These are phyloP conservation scores for Cocos nucifera DNA, from an alignment of 176 grass and related monocot species.

Conservation along the genomic window DNA sequence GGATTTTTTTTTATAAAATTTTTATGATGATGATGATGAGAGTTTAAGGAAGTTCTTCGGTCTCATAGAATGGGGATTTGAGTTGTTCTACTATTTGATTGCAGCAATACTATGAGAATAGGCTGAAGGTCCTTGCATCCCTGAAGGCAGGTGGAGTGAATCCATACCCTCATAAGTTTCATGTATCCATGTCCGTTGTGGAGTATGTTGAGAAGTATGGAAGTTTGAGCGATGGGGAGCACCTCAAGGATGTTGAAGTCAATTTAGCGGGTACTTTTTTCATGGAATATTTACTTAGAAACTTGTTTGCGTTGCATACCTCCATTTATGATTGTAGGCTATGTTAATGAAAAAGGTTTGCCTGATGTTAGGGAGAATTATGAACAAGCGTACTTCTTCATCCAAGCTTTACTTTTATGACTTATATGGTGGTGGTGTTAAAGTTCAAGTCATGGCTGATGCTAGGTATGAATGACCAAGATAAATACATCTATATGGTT, in stretches of 20 bases:
- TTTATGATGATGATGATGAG: no score
- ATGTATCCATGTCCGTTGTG: conserved; percentile 29
- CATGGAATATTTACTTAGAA: no score
- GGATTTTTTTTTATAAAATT: not conserved
- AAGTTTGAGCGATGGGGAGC: conserved; percentile 44
- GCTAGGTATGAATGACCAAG: conserved; percentile 43
- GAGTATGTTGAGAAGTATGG: conserved; percentile 69
- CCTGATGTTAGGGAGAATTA: conserved; percentile 70
- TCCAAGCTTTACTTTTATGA: conserved; percentile 96
- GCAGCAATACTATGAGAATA: conserved; percentile 90
- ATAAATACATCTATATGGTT: not conserved
- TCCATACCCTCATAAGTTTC: conserved; percentile 82
- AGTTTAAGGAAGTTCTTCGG: no score
- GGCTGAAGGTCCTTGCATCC: conserved; percentile 45
- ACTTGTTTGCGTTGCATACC: no score
- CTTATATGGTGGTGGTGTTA: conserved; percentile 56
- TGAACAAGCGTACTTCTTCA: conserved; percentile 88
- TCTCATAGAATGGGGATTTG: no score
- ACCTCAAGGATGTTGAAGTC: conserved; percentile 35
- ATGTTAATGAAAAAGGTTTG: no score
- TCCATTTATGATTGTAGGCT: no score
- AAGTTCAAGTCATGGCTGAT: conserved; percentile 97
- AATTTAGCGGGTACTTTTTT: conserved; percentile 46
- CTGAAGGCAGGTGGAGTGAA: conserved; percentile 44
- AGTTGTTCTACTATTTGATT: conserved; percentile 1